Base-by-base conservation (phyloP, 129 eudicot species). In the Dittrichia graveolens region DNA sequence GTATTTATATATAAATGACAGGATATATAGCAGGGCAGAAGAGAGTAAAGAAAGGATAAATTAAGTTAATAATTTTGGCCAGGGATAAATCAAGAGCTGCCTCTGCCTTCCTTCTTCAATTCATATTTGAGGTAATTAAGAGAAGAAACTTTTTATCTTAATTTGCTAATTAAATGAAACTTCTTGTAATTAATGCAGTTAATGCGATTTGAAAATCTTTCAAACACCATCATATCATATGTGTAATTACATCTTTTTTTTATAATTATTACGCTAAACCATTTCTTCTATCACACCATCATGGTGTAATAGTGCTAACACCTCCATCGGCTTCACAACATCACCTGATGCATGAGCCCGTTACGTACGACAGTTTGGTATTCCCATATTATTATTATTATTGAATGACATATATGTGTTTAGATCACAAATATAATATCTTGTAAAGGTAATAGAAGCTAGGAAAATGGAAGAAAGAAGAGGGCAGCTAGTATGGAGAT, bases 81-180 rank as follows among this genome's bases (percentile, higher is more conserved):
- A 57, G 35, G 7, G 11, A 46, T 11, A 15, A 16, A 15, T 39
- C 18, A 16, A 18, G 37, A 5, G 9, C 49, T 13, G 48, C 10
- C 9, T 18, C 31, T 24, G 31, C 1, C 31, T 24, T 0, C 1
- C 31, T 57, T 44, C 12, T 42, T 15, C 48, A 3, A 12, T 42
- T 15, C 48, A 3, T 45, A 75, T 55, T 75, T 65, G 73, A 75
- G 79, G 79, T 64, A 18, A 15, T 57, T 57, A 14, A 61, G 31
- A 24, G 31, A 24, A 24, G 31, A 24, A 24, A 24, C 31, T 24
- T 24, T 52, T 14, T 52, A n/a, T 18, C 61, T 16, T 55, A 37
- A 24, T 24, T 24, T 24, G 31, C n/a, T n/a, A n/a, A n/a, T n/a
- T 24, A 24, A 24, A 24, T 24, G 31, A 24, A 2, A 24, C 31